Evolutionary conservation across 2,329 filamentous ascomycete genomes (phyloP), one percentile per base, ranked within the genome.

Genomic region (Madurella mycetomatis): DNA sequence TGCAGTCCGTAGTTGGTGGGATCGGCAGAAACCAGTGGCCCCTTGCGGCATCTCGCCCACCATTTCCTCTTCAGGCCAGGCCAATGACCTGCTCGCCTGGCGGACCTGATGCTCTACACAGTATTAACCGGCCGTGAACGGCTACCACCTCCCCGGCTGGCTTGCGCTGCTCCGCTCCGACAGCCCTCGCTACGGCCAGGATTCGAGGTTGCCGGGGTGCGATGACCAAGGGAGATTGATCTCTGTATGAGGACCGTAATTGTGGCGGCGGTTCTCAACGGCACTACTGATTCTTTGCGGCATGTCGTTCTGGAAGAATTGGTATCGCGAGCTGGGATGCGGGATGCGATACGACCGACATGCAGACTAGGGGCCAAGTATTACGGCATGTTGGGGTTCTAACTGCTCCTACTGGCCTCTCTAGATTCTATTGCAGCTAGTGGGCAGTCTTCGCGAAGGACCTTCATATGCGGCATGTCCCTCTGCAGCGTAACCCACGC

Each of bases 401-500:
- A 5, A 37, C 13, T 25, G 25, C 25, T 25, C 25, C 25, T 25
- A 7, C 25, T 3, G 25, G 25, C 25, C 25, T 25, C 25, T 8
- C 17, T 19, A 15, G 4, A 16, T 12, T 9, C 9, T 17, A 19
- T 11, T 11, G 18, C 16, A 30, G 25, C 7, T 25, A 25, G 25
- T 7, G 7, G 25, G 25, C 25, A 25, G n/a, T 31, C 25, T 17
- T 37, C 2, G n/a, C 7, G 49, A 56, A 56, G 47, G 42, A 46
- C 54, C 49, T 49, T 37, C 18, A 39, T 34, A 49, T 48, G 56
- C 45, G 51, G 47, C 47, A 54, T 47, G 49, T 45, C 53, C 51
- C 51, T 54, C 44, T 55, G 49, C 53, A 54, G 49, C 42, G 48
- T 18, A 54, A 60, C 43, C 45, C 43, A 39, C 18, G 45, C 32